Evolutionary conservation across 2,329 filamentous ascomycete genomes (phyloP).

Genomic region (Aspergillus pseudoglaucus): DNA sequence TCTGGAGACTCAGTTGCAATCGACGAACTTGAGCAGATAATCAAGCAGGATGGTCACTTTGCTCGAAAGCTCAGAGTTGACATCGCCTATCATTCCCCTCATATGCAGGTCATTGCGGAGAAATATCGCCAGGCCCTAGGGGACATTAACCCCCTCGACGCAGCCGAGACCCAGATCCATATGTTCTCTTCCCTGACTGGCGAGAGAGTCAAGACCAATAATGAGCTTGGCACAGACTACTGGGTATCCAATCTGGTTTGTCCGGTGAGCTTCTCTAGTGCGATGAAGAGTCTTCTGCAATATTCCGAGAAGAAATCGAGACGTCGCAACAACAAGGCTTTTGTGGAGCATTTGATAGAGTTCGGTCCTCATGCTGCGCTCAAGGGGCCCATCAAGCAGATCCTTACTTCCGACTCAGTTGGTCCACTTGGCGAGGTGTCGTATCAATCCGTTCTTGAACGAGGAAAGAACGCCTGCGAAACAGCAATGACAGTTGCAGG

Average conservation of each 20-base stretch:
- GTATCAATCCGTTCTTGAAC: conserved; percentile 13
- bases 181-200: background rate
- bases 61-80: conserved; percentile 11
- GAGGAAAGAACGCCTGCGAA: conserved; percentile 12
- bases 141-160: background rate
- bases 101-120: conserved; percentile 9
- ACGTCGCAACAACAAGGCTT: too few relatives aligned
- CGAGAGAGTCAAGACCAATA: background rate
- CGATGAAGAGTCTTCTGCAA: conserved; percentile 3
- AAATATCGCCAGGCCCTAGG: background rate
- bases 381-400: conserved; percentile 23
- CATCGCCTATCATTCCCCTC: conserved; percentile 17
- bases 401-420: conserved; percentile 5
- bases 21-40: conserved; percentile 11
- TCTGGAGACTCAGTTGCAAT: conserved; percentile 15
- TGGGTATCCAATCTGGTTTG: conserved; percentile 7
- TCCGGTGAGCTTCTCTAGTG: conserved; percentile 9
- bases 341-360: conserved; percentile 18
- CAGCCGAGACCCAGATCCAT: background rate
- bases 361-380: conserved; percentile 34
- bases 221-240: conserved; percentile 1
- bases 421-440: background rate
- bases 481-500: conserved; percentile 6
- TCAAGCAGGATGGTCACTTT: conserved; percentile 15
- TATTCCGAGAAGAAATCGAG: conserved; percentile 1